Conservation (phyloP, 2,329 filamentous ascomycete species). For the Pseudogymnoascus sp. region DNA sequence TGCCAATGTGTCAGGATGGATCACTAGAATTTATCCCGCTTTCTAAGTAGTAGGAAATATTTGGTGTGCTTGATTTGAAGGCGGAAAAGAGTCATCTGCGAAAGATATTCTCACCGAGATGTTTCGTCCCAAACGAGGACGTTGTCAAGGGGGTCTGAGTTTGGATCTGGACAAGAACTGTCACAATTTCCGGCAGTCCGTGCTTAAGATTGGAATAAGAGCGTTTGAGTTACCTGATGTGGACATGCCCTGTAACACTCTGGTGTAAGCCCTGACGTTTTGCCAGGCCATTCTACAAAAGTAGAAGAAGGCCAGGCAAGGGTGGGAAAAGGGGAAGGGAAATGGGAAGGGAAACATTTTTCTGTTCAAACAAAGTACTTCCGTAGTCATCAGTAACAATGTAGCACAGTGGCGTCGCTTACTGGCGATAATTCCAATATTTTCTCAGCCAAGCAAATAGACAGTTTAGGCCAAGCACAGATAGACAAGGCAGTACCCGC, state of each 20-base stretch:
- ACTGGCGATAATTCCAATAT: background rate
- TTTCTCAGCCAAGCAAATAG: background rate
- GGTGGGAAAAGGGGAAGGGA: background rate
- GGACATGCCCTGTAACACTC: background rate
- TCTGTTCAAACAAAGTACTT: background rate
- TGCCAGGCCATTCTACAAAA: background rate
- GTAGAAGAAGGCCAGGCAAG: background rate
- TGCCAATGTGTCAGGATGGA: background rate
- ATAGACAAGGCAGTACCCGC: background rate
- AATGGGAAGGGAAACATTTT: background rate
- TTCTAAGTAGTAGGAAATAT: background rate
- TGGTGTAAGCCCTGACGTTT: background rate
- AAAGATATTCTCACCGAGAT: background rate
- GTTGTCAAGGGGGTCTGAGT: background rate
- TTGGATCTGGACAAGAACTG: background rate
- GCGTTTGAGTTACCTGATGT: background rate
- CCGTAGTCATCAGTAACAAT: background rate
- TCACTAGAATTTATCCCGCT: background rate
- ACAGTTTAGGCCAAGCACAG: background rate
- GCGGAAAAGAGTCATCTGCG: background rate
- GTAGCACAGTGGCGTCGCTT: background rate
- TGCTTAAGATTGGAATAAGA: slow-evolving; percentile 3
- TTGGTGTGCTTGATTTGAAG: slow-evolving; percentile 7
- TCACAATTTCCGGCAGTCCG: slow-evolving; percentile 6
- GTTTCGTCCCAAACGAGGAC: slow-evolving; percentile 2